A percentile compares a stretch with the other conserved stretches of the same genome.
phyloP scores from a whole-genome alignment of 345 rosid genomes.

The Rhodamnia rubescens region DNA sequence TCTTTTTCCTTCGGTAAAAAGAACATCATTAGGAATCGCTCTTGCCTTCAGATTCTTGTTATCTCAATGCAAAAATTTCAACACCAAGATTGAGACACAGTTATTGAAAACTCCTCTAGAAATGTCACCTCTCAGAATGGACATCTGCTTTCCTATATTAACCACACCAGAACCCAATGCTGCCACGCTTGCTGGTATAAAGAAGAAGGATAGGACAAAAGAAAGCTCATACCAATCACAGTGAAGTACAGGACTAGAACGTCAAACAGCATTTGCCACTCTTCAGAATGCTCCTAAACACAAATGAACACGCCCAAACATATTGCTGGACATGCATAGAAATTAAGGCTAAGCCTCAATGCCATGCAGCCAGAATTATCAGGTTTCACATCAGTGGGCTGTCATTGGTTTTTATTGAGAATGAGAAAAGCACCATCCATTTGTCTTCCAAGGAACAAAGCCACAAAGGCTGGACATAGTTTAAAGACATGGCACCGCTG shows the following conservation, averaged over 20 bases:
- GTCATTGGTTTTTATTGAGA: neutral
- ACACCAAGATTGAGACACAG: neutral
- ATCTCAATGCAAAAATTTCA: neutral
- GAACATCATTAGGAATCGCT: neutral
- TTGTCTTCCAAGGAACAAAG: neutral
- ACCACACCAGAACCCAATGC: neutral
- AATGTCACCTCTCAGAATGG: neutral
- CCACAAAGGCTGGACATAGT: neutral
- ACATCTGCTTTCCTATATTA: neutral
- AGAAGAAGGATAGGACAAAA: neutral
- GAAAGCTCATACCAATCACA: neutral
- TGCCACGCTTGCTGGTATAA: neutral
- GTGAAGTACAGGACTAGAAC: neutral
- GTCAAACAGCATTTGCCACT: neutral
- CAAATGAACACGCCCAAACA: neutral
- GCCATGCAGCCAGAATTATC: neutral
- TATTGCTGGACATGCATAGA: neutral
- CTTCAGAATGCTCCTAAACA: neutral
- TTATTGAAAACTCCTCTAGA: neutral
- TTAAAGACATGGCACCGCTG: neutral
- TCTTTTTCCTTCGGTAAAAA: neutral
- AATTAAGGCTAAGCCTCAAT: neutral
- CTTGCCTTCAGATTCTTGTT: neutral
- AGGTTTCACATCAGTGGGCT: neutral
- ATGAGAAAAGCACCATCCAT: neutral